Conservation (phyloP, 2,329 filamentous ascomycete genomes). For the Harringtonia lauricola region DNA sequence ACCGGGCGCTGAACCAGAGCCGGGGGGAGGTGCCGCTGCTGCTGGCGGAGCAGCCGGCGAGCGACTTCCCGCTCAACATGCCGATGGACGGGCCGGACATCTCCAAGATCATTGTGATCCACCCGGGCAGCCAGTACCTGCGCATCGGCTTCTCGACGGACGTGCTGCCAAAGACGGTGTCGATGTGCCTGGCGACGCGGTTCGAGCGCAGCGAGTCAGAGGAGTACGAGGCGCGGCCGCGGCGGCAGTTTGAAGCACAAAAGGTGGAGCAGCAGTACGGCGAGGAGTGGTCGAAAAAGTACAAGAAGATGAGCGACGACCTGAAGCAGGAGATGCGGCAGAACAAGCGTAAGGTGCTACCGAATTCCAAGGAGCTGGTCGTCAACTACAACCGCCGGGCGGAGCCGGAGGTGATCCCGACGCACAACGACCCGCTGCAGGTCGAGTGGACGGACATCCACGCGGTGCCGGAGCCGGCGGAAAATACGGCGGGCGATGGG, state of each 20-base stretch:
- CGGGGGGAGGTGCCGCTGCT: conserved; percentile 49
- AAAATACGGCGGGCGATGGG: not conserved
- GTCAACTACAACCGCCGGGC: conserved; percentile 86
- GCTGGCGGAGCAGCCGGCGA: conserved; percentile 46
- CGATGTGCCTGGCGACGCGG: conserved; percentile 81
- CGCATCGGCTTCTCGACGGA: conserved; percentile 94
- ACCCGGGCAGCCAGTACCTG: conserved; percentile 90
- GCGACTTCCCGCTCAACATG: conserved; percentile 36
- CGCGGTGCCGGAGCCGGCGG: conserved; percentile 12
- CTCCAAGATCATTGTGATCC: conserved; percentile 88
- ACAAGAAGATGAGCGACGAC: conserved; percentile 72
- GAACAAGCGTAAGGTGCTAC: conserved; percentile 88
- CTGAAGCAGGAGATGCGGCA: conserved; percentile 83
- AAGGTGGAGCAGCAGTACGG: conserved; percentile 73
- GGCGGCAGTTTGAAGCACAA: conserved; percentile 51
- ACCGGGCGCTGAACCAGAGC: conserved; percentile 70
- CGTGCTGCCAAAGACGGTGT: conserved; percentile 84
- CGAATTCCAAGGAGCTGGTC: conserved; percentile 95
- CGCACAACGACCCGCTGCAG: conserved; percentile 88
- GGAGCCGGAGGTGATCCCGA: conserved; percentile 74
- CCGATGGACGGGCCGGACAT: conserved; percentile 55
- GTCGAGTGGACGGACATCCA: conserved; percentile 90
- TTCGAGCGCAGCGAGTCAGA: conserved; percentile 74
- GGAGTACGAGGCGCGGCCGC: conserved; percentile 67
- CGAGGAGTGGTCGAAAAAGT: conserved; percentile 66